Evolutionary conservation across 2,329 filamentous ascomycete genomes (phyloP), one percentile per base, ranked within the genome.

Genomic region (Epicoccum nigrum): DNA sequence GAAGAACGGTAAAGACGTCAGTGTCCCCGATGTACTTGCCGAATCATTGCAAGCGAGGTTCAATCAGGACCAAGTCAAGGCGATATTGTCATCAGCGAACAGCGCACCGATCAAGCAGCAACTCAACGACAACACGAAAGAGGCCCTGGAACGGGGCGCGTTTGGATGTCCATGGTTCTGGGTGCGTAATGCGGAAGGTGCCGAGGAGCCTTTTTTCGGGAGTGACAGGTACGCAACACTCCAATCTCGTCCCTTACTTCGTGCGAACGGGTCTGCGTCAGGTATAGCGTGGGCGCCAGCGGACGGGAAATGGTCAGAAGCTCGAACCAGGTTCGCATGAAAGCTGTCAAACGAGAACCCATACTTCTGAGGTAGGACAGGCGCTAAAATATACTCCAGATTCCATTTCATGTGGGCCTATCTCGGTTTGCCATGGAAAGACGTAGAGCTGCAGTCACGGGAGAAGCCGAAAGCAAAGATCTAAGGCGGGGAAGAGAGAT

Each of bases 151-250:
- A 30, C 76, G 75, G 41, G 89, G 89, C 0, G 89, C 89, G 0
- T 93, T 89, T 71, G 90, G 90, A 0, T 84, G 85, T 41, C 90
- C 90, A 1, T 93, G 89, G 89, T 78, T 89, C 54, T 86, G 85
- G 81, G 88, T 86, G 3, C 79, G 77, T 15, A 84, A 87, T 60
- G 69, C 65, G 1, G 70, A 80, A 55, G 86, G 86, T 0, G 70
- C 79, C 48, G 79, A 79, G 40, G 85, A 89, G 74, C 83, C 86
- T 0, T 90, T 92, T 68, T 92, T 92, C 72, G 89, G 89, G 2
- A 91, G 87, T 72, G 89, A 92, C 73, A 77, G 84, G 83, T 80
- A 67, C 53, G 72, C 72, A 41, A 47, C 25, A n/a, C n/a, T n/a
- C 20, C 25, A 20, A 47, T 43, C 25, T 44, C 6, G 17, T 19